Evolutionary conservation across 768 basidiomycete genomes (phyloP).

Genomic region (Peribolospora kevripleyi): DNA sequence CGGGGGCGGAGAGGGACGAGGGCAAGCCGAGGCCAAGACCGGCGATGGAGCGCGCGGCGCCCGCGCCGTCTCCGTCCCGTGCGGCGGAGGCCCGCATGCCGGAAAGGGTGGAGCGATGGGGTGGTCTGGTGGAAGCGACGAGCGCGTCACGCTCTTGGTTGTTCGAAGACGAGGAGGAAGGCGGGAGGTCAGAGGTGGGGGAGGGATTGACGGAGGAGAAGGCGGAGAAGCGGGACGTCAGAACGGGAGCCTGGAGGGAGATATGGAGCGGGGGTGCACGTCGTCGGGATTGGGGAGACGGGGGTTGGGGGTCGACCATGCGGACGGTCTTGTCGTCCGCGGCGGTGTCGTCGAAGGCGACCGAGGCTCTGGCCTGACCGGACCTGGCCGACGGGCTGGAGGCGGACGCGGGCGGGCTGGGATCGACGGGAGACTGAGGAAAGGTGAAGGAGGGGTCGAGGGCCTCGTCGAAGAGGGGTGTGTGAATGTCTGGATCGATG

Average conservation of each 20-base stretch:
- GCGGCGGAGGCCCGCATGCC: not conserved
- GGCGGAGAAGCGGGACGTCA: not conserved
- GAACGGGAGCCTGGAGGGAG: constrained; percentile 6
- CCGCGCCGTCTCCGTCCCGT: not conserved
- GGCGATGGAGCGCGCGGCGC: too few relatives aligned
- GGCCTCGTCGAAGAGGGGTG: too few relatives aligned
- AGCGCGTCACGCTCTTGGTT: not conserved
- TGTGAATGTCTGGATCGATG: too few relatives aligned
- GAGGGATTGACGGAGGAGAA: not conserved
- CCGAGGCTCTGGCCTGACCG: not conserved
- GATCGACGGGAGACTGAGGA: too few relatives aligned
- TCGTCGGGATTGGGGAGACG: not conserved
- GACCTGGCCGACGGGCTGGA: not conserved
- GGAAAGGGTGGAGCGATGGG: not conserved
- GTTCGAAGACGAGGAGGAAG: constrained; percentile 9
- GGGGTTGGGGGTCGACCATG: not conserved
- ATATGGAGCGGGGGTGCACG: not conserved
- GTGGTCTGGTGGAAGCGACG: not conserved
- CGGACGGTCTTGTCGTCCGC: constrained; percentile 1
- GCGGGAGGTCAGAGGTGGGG: constrained; percentile 1
- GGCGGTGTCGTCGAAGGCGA: not conserved
- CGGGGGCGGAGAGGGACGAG: too few relatives aligned
- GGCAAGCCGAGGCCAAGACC: too few relatives aligned
- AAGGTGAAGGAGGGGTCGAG: too few relatives aligned
- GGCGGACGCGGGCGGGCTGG: not conserved